phyloP scores from a whole-genome alignment of 2,329 filamentous ascomycete species.

The Fusarium clavum region DNA sequence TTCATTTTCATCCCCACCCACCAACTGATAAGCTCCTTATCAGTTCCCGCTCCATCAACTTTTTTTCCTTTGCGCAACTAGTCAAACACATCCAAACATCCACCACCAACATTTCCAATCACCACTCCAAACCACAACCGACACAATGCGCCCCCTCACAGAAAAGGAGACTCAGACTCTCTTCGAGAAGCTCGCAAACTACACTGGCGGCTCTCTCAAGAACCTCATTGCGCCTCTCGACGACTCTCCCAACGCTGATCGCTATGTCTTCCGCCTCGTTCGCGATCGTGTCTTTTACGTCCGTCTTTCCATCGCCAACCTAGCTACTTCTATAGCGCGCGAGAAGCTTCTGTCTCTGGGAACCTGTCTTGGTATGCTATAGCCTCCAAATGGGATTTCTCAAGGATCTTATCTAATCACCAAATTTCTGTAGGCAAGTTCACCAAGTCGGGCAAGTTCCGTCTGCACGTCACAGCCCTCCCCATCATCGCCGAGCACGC shows the following conservation, averaged over 20 bases:
- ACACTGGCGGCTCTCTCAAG: conserved; percentile 88
- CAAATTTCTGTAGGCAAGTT: conserved; percentile 75
- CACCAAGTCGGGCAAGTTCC: conserved; percentile 96
- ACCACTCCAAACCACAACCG: not conserved
- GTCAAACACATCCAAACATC: conserved; percentile 16
- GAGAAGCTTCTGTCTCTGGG: conserved; percentile 88
- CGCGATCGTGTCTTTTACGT: conserved; percentile 92
- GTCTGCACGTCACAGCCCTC: conserved; percentile 89
- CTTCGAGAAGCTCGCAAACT: conserved; percentile 93
- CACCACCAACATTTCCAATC: conserved; percentile 15
- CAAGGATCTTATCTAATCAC: conserved; percentile 22
- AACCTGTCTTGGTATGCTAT: conserved; percentile 75
- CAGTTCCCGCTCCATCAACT: conserved; percentile 30
- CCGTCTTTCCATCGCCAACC: conserved; percentile 86
- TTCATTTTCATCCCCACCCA: not conserved
- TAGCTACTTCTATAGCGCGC: conserved; percentile 86
- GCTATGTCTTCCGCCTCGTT: conserved; percentile 87
- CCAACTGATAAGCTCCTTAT: conserved; percentile 42
- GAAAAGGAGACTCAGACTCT: conserved; percentile 83
- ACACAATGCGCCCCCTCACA: conserved; percentile 82
- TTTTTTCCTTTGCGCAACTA: conserved; percentile 36
- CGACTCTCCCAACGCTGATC: conserved; percentile 75
- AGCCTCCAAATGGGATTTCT: too few species aligned
- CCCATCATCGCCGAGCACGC: conserved; percentile 91
- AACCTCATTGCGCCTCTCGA: conserved; percentile 82